phyloP scores from a whole-genome alignment of 176 grass and related monocot genomes.

The Oryza nivara region DNA sequence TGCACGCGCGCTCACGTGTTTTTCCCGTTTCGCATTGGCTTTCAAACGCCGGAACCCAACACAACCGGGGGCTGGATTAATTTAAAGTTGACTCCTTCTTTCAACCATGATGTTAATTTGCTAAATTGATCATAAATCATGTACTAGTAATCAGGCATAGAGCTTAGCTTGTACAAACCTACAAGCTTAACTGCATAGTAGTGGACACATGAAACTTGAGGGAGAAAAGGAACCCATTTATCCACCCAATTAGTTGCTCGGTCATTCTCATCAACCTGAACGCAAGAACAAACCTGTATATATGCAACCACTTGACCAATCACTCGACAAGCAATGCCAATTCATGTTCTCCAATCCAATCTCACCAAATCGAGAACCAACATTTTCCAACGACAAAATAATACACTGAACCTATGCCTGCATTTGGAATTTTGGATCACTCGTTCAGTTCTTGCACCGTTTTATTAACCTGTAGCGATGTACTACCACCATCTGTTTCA shows the following conservation, averaged over 20 bases:
- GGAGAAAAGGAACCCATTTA: neutral
- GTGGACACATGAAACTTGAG: neutral
- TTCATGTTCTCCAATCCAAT: neutral
- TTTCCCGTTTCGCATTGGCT: neutral
- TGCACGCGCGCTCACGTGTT: neutral
- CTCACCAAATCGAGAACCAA: neutral
- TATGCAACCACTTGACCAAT: neutral
- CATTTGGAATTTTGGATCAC: neutral
- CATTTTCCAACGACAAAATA: neutral
- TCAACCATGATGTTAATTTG: neutral
- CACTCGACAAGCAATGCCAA: neutral
- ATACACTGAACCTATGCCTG: neutral
- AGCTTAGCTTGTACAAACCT: neutral
- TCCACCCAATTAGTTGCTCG: neutral
- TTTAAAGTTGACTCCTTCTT: neutral
- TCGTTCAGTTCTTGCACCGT: neutral
- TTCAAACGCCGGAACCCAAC: neutral
- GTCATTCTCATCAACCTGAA: neutral
- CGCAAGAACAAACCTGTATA: neutral
- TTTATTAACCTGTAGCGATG: neutral
- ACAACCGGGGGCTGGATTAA: neutral
- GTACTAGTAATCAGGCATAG: neutral
- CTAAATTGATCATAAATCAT: neutral
- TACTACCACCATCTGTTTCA: neutral
- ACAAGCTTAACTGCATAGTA: neutral